Conservation (phyloP, 108 stramenopile species). For the Pseudonitzschia delicatissima region DNA sequence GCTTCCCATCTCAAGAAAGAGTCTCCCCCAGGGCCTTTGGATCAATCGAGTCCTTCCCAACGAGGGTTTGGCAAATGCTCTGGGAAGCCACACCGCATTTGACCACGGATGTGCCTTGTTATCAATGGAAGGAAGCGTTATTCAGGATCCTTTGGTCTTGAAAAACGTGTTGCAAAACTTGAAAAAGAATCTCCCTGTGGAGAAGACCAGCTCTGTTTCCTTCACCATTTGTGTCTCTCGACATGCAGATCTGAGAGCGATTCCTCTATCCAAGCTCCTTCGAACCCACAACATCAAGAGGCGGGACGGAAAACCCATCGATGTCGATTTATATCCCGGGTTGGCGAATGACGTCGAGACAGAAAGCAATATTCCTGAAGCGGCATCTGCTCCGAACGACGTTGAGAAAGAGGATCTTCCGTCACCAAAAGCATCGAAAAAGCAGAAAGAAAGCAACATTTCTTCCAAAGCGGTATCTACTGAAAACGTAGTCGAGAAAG, state of each 20-base stretch:
- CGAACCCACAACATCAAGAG: no score
- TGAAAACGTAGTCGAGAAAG: no score
- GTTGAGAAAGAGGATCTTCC: no score
- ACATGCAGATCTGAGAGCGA: background rate
- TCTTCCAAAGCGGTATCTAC: no score
- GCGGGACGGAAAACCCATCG: no score
- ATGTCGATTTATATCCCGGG: no score
- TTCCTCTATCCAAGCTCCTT: background rate
- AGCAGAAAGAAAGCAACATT: no score
- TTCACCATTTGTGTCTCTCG: slow-evolving; percentile 6
- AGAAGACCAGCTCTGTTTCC: background rate
- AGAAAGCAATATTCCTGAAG: no score
- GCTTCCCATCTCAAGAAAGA: background rate
- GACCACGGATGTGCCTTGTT: background rate
- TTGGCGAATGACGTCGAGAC: no score
- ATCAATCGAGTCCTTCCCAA: background rate
- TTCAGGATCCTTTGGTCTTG: background rate
- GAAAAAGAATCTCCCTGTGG: no score
- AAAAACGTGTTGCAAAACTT: background rate
- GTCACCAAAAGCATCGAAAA: no score
- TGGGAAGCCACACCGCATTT: slow-evolving; percentile 1
- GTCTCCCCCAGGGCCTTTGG: background rate
- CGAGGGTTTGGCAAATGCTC: slow-evolving; percentile 1
- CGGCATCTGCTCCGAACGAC: no score
- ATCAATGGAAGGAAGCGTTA: background rate